Evolutionary conservation across 116 monocot genomes (phyloP).

Genomic region (Iris pallida): DNA sequence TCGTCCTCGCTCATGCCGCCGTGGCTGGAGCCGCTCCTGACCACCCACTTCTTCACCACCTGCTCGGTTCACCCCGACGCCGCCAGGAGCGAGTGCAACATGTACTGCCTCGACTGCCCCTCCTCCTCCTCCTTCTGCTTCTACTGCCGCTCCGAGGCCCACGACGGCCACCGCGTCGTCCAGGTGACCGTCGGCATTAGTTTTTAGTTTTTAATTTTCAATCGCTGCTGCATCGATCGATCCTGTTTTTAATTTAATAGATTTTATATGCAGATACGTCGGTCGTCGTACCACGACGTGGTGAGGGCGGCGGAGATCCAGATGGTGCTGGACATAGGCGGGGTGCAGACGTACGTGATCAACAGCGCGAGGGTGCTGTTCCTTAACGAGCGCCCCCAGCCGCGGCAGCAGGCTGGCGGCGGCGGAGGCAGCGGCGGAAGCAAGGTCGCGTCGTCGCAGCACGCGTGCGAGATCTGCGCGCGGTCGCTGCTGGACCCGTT

Average conservation of each 20-base stretch:
- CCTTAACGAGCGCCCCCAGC: slow-evolving; percentile 95
- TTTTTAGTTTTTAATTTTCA: neutral
- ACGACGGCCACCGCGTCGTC: slow-evolving; percentile 53
- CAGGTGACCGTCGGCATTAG: slow-evolving; percentile 24
- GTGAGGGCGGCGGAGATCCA: slow-evolving; percentile 80
- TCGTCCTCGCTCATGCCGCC: slow-evolving; percentile 51
- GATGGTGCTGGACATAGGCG: slow-evolving; percentile 63
- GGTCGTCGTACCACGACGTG: slow-evolving; percentile 94
- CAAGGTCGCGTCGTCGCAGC: slow-evolving; percentile 25
- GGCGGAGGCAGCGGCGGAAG: slow-evolving; percentile 21
- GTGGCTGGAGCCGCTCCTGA: slow-evolving; percentile 81
- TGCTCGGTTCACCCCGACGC: slow-evolving; percentile 53
- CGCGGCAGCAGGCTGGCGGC: slow-evolving; percentile 25
- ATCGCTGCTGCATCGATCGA: neutral
- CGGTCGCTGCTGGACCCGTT: slow-evolving; percentile 76
- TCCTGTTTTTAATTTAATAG: neutral
- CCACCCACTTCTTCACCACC: slow-evolving; percentile 62
- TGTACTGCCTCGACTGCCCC: slow-evolving; percentile 87
- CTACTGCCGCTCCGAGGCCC: slow-evolving; percentile 46
- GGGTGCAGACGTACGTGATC: slow-evolving; percentile 91
- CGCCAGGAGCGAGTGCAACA: slow-evolving; percentile 78
- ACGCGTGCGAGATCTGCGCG: slow-evolving; percentile 78
- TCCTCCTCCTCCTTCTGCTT: slow-evolving; percentile 41
- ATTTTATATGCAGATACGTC: slow-evolving; percentile 31
- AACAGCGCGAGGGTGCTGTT: slow-evolving; percentile 88